phyloP scores from a whole-genome alignment of 2,329 filamentous ascomycete species.

The Arthrobotrys conoides region DNA sequence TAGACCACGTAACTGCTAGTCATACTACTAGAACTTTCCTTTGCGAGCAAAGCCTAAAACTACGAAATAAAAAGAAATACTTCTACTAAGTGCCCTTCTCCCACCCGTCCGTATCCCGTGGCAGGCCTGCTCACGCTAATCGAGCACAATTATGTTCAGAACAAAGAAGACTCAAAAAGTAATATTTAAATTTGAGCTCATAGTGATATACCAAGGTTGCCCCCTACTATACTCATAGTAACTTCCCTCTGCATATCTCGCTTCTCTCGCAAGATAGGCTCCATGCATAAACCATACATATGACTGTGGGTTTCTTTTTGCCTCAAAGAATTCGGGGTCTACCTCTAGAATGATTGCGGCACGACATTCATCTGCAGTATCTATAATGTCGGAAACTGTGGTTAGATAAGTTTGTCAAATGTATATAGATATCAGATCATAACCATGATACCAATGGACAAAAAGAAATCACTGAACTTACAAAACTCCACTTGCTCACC shows the following conservation, averaged over 20 bases:
- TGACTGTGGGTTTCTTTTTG: constrained; percentile 3
- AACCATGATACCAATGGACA: neutral
- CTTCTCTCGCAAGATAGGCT: neutral
- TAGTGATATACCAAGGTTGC: neutral
- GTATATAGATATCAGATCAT: neutral
- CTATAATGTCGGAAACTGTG: neutral
- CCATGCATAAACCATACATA: neutral
- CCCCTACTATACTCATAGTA: constrained; percentile 1
- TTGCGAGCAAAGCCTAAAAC: too few species aligned
- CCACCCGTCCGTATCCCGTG: too few species aligned
- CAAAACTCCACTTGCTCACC: neutral
- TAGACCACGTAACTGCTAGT: too few species aligned
- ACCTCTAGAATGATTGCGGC: neutral
- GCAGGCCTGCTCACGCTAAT: too few species aligned
- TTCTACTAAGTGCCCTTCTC: too few species aligned
- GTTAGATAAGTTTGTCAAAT: neutral
- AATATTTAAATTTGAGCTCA: neutral
- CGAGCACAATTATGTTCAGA: too few species aligned
- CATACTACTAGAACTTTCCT: too few species aligned
- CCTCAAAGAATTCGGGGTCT: neutral
- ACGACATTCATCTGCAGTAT: neutral
- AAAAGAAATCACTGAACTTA: neutral
- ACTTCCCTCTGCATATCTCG: neutral
- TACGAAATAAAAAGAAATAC: too few species aligned
- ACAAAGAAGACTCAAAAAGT: neutral